Conservation (phyloP, 192 early-diverging fungal species). For the Coemansia sp. region DNA sequence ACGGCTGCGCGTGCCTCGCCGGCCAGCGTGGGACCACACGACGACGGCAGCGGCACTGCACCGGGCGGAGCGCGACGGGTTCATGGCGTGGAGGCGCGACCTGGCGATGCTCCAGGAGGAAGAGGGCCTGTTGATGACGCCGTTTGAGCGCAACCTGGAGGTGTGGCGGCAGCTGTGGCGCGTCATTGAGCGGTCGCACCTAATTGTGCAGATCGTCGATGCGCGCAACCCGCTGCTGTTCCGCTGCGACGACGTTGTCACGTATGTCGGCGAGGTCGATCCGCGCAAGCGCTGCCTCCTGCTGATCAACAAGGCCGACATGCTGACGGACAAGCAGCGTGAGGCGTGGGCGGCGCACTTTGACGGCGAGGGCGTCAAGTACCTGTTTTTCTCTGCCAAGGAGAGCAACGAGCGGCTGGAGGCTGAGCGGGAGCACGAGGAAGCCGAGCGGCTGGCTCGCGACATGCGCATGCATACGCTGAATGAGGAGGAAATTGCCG, state of each 20-base stretch:
- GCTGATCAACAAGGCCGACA: slow-evolving; percentile 98
- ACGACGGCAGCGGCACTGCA: slow-evolving; percentile 84
- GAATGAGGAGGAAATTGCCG: slow-evolving; percentile 27
- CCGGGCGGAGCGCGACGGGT: slow-evolving; percentile 75
- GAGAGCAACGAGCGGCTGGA: slow-evolving; percentile 75
- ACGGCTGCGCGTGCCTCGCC: slow-evolving; percentile 78
- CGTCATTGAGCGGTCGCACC: slow-evolving; percentile 92
- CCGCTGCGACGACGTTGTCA: slow-evolving; percentile 80
- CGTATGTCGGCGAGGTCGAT: slow-evolving; percentile 90
- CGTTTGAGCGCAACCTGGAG: slow-evolving; percentile 97
- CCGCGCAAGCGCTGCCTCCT: slow-evolving; percentile 81
- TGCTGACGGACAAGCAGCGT: slow-evolving; percentile 85
- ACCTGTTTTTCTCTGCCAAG: slow-evolving; percentile 93
- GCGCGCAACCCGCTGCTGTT: slow-evolving; percentile 94
- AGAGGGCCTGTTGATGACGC: slow-evolving; percentile 89
- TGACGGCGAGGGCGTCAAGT: slow-evolving; percentile 73
- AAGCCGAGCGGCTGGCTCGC: slow-evolving; percentile 39
- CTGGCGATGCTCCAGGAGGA: slow-evolving; percentile 88
- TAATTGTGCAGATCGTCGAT: slow-evolving; percentile 99
- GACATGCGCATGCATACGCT: slow-evolving; percentile 34
- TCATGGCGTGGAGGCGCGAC: slow-evolving; percentile 89
- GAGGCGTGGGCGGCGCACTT: slow-evolving; percentile 90
- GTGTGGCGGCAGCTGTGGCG: slow-evolving; percentile 99
- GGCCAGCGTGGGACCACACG: slow-evolving; percentile 81
- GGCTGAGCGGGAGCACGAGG: slow-evolving; percentile 63